Percentiles rank a stretch among this genome's conserved stretches.
Evolutionary conservation across 2,329 filamentous ascomycete genomes (phyloP).

Genomic region (Colletotrichum graminicola): DNA sequence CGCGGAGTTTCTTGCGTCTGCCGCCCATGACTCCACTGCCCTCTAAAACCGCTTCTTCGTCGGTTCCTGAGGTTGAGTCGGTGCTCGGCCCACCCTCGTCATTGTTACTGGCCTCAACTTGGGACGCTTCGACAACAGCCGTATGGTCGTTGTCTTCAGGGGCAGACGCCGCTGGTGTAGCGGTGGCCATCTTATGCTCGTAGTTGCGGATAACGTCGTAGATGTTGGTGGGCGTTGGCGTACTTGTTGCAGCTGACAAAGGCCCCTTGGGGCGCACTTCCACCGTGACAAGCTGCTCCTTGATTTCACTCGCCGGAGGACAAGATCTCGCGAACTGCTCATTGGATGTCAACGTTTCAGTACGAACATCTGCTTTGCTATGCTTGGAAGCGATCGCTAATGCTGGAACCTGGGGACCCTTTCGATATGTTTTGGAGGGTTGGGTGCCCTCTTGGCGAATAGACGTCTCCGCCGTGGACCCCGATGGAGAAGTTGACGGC

Average conservation of each 20-base stretch:
- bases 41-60: constrained; percentile 47
- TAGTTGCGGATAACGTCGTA: constrained; percentile 42
- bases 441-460: not conserved
- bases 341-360: not conserved
- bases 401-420: not conserved
- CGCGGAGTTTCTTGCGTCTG: constrained; percentile 49
- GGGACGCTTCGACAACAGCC: not conserved
- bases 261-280: constrained; percentile 6
- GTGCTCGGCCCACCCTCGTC: constrained; percentile 8
- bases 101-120: not conserved
- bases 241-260: constrained; percentile 18
- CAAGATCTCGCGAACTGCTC: not conserved
- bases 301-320: constrained; percentile 1
- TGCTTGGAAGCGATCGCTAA: not conserved
- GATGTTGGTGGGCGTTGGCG: constrained; percentile 36
- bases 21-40: constrained; percentile 48
- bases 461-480: not conserved
- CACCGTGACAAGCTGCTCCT: constrained; percentile 30
- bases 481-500: not conserved
- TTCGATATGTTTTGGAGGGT: not conserved
- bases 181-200: constrained; percentile 40
- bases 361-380: not conserved
- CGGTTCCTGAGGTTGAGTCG: constrained; percentile 29
- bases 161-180: not conserved
- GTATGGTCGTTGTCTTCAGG: not conserved